phyloP scores from a whole-genome alignment of 768 basidiomycete species.

The Boletellus sp. region DNA sequence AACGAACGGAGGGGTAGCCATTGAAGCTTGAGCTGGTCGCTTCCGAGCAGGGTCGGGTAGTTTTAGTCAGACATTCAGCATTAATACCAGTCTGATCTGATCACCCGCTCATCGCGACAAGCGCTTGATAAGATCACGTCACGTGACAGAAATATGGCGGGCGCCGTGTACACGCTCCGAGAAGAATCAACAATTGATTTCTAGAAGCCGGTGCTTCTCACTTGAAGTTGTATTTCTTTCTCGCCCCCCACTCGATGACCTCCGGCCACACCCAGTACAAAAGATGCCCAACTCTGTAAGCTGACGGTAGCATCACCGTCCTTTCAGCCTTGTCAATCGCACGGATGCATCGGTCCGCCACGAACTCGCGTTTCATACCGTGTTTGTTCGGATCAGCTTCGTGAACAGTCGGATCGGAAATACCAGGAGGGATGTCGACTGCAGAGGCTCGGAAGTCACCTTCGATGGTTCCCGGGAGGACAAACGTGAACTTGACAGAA shows the following conservation, averaged over 20 bases:
- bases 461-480: constrained; percentile 70
- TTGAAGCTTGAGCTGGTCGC: not conserved
- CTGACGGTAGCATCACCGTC: constrained; percentile 53
- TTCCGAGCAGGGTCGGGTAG: not conserved
- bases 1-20: constrained; percentile 45
- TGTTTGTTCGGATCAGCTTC: constrained; percentile 53
- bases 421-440: constrained; percentile 48
- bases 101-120: not conserved
- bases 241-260: constrained; percentile 54
- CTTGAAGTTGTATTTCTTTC: constrained; percentile 61
- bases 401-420: constrained; percentile 28
- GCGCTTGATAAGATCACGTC: not conserved
- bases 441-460: constrained; percentile 79
- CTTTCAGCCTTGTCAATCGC: constrained; percentile 59
- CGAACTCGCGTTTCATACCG: constrained; percentile 56
- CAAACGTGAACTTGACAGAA: constrained; percentile 53
- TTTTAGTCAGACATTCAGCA: not conserved
- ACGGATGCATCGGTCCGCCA: constrained; percentile 56
- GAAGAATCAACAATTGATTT: too few species aligned
- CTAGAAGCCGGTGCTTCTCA: constrained; percentile 1
- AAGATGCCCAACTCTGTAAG: constrained; percentile 46
- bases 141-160: not conserved
- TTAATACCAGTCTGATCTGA: too few species aligned
- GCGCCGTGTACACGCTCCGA: too few species aligned
- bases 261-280: constrained; percentile 64